Conservation (phyloP, 2,329 filamentous ascomycete genomes). For the Zasmidium angulare region DNA sequence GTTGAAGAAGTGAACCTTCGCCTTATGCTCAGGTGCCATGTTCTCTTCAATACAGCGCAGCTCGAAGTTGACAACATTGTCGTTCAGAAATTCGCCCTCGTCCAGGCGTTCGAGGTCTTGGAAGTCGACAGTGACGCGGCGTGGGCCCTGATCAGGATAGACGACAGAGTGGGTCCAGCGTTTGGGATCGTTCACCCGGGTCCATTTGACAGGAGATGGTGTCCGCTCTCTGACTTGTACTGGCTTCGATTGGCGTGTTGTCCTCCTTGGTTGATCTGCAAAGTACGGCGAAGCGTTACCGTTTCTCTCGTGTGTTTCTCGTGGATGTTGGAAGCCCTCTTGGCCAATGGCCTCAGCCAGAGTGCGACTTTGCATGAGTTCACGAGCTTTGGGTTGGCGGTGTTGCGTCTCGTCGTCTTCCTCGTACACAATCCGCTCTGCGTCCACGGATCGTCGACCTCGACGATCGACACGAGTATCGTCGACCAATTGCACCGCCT, state of each 20-base stretch:
- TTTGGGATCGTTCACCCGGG: conserved; percentile 18
- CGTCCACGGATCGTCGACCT: neutral
- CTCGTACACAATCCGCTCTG: conserved; percentile 17
- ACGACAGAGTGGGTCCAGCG: conserved; percentile 52
- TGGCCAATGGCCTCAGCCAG: conserved; percentile 1
- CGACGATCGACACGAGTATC: neutral
- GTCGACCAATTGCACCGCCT: neutral
- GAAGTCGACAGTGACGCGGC: conserved; percentile 65
- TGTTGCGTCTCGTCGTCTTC: neutral
- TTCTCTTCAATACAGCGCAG: conserved; percentile 52
- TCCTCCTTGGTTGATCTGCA: conserved; percentile 7
- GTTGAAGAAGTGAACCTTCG: conserved; percentile 81
- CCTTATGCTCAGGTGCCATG: conserved; percentile 40
- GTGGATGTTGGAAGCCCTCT: conserved; percentile 1
- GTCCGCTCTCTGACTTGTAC: conserved; percentile 6
- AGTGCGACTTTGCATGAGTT: conserved; percentile 8
- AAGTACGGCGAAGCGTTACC: conserved; percentile 9
- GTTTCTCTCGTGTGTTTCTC: neutral
- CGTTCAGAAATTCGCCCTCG: conserved; percentile 84
- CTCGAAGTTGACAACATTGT: conserved; percentile 89
- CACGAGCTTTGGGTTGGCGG: neutral
- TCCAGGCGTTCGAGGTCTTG: conserved; percentile 76
- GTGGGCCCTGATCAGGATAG: conserved; percentile 58
- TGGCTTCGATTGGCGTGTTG: conserved; percentile 20
- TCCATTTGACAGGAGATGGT: conserved; percentile 26